Evolutionary conservation across 768 basidiomycete species (phyloP).

Genomic region (Hemileccinum impolitum): DNA sequence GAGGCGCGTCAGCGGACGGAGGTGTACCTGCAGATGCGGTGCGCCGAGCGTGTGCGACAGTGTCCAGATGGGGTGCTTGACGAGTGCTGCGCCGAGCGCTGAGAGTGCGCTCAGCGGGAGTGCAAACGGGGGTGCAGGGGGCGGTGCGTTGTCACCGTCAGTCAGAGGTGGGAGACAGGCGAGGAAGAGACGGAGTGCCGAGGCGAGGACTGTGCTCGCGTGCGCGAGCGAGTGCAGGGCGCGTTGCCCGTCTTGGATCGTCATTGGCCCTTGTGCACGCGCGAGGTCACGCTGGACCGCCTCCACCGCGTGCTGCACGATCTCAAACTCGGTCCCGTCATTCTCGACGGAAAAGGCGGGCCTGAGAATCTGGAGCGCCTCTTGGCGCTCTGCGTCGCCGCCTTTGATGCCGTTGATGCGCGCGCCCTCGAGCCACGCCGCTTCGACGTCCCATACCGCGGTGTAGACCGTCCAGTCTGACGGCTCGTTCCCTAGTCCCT

Average conservation of each 20-base stretch:
- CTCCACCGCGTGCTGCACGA: constrained; percentile 37
- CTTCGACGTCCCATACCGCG: constrained; percentile 38
- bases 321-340: constrained; percentile 30
- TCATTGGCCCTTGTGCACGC: not conserved
- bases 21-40: constrained; percentile 8
- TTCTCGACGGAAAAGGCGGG: constrained; percentile 35
- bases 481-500: constrained; percentile 30
- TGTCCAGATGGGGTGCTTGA: constrained; percentile 52
- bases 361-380: constrained; percentile 33
- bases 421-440: constrained; percentile 76
- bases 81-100: constrained; percentile 46
- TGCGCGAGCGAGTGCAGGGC: constrained; percentile 30
- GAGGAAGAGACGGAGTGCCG: constrained; percentile 61
- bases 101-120: constrained; percentile 60
- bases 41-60: constrained; percentile 10
- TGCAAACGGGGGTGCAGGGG: constrained; percentile 52
- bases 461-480: constrained; percentile 30
- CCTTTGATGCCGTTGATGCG: constrained; percentile 64
- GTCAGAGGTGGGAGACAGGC: constrained; percentile 49
- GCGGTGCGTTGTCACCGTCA: constrained; percentile 27
- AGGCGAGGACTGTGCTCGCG: constrained; percentile 38
- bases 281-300: constrained; percentile 31
- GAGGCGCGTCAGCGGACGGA: constrained; percentile 53
- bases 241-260: constrained; percentile 5
- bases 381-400: constrained; percentile 61